Conservation (phyloP, 2,329 filamentous ascomycete genomes). For the Cladophialophora immunda region DNA sequence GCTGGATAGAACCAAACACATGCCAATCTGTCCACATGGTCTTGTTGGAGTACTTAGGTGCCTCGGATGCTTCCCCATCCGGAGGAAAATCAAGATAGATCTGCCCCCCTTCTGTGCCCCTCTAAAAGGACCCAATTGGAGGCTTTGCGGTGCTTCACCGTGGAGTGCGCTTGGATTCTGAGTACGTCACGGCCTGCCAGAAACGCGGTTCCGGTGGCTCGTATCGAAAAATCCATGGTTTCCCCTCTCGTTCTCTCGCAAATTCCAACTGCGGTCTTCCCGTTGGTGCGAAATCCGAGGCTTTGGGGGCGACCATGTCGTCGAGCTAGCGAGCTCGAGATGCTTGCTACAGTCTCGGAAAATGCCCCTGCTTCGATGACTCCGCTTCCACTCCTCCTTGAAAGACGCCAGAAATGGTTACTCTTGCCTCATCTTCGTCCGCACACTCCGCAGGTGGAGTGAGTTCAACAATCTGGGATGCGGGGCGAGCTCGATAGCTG, state of each 20-base stretch:
- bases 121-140: slow-evolving; percentile 3
- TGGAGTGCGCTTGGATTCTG: neutral
- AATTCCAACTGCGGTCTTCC: slow-evolving; percentile 1
- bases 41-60: neutral
- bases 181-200: slow-evolving; percentile 5
- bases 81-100: slow-evolving; percentile 4
- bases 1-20: neutral
- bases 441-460: slow-evolving; percentile 19
- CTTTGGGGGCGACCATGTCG: neutral
- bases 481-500: slow-evolving; percentile 13
- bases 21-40: neutral
- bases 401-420: slow-evolving; percentile 3
- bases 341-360: slow-evolving; percentile 23
- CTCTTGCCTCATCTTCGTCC: slow-evolving; percentile 8
- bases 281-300: slow-evolving; percentile 24
- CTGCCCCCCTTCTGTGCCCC: slow-evolving; percentile 4
- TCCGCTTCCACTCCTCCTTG: slow-evolving; percentile 10
- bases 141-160: neutral
- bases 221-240: slow-evolving; percentile 6
- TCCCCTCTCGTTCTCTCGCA: slow-evolving; percentile 6
- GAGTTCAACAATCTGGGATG: neutral
- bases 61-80: slow-evolving; percentile 6
- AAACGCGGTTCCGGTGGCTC: neutral
- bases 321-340: slow-evolving; percentile 20
- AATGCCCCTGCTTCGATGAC: slow-evolving; percentile 2